These are phyloP conservation scores for Aspergillus chevalieri DNA, from an alignment of 2,329 filamentous ascomycete species.

Conservation along the genomic window DNA sequence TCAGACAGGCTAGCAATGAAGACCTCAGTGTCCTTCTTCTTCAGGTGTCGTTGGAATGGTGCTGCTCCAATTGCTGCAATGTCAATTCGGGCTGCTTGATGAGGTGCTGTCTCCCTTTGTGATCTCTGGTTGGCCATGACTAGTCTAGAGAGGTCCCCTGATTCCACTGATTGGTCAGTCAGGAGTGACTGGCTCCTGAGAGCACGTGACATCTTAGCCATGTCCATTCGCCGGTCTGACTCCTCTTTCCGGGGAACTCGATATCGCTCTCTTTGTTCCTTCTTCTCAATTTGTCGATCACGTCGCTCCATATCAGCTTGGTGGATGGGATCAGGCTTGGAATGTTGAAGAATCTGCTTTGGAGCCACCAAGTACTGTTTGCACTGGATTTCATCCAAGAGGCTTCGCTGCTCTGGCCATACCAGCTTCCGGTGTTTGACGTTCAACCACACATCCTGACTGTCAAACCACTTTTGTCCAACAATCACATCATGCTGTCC, in stretches of 20 bases:
- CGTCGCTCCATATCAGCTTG: not conserved
- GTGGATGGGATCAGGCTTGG: not conserved
- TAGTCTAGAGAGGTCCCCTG: too few species aligned
- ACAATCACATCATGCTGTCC: not conserved
- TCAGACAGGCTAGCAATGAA: not conserved
- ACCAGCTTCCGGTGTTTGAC: not conserved
- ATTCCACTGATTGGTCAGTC: too few species aligned
- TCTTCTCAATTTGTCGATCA: not conserved
- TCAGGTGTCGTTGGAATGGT: not conserved
- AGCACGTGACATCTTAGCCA: not conserved
- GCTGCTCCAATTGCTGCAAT: not conserved
- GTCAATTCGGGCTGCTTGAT: not conserved
- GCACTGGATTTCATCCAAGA: not conserved
- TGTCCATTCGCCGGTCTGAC: not conserved
- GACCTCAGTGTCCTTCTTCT: not conserved
- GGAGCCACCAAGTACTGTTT: not conserved
- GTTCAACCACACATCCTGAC: not conserved
- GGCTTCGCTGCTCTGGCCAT: not conserved
- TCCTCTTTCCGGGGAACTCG: not conserved
- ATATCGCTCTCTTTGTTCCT: not conserved
- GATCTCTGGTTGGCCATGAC: too few species aligned
- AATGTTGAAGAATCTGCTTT: not conserved
- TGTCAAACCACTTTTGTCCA: not conserved
- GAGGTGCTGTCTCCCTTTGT: too few species aligned
- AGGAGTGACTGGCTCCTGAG: not conserved